A percentile compares a stretch with the other conserved stretches of the same genome.
Evolutionary conservation across 2,329 filamentous ascomycete genomes (phyloP).

Genomic region (Drechslerella stenobrocha): DNA sequence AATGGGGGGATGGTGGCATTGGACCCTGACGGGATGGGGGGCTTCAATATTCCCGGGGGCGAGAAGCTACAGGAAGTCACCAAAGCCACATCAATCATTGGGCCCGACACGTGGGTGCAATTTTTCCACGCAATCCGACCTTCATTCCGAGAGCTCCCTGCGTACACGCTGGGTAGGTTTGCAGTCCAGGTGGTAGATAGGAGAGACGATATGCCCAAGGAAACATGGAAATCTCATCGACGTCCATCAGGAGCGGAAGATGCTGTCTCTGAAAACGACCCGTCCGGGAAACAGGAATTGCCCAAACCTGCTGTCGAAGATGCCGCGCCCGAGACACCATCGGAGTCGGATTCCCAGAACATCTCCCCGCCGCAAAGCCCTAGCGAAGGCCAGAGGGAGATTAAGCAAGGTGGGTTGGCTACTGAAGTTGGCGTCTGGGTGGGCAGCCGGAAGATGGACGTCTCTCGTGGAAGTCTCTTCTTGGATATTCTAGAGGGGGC

Average conservation of each 20-base stretch:
- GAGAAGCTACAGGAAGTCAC: not conserved
- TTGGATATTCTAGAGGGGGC: conserved; percentile 7
- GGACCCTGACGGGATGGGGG: conserved; percentile 64
- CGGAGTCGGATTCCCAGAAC: too few relatives aligned
- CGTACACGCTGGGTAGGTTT: not conserved
- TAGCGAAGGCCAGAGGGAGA: too few relatives aligned
- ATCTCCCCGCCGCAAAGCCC: too few relatives aligned
- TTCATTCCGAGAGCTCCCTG: not conserved
- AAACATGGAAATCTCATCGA: too few relatives aligned
- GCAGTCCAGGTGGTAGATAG: too few relatives aligned
- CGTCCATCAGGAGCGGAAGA: too few relatives aligned
- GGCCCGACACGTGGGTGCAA: conserved; percentile 7
- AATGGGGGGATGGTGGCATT: conserved; percentile 78
- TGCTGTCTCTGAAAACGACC: too few relatives aligned
- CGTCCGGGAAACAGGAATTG: too few relatives aligned
- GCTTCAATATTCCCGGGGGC: conserved; percentile 6
- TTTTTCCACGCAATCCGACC: conserved; percentile 2
- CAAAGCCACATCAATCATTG: not conserved
- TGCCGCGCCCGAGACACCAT: too few relatives aligned
- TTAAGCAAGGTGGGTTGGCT: not conserved
- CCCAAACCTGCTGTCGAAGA: too few relatives aligned
- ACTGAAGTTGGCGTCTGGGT: conserved; percentile 17
- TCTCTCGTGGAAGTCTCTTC: not conserved
- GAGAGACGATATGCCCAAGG: too few relatives aligned
- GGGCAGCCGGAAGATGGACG: conserved; percentile 6